Evolutionary conservation across 352 stramenopile genomes (phyloP).

Genomic region (Phytopythium ostracodes): DNA sequence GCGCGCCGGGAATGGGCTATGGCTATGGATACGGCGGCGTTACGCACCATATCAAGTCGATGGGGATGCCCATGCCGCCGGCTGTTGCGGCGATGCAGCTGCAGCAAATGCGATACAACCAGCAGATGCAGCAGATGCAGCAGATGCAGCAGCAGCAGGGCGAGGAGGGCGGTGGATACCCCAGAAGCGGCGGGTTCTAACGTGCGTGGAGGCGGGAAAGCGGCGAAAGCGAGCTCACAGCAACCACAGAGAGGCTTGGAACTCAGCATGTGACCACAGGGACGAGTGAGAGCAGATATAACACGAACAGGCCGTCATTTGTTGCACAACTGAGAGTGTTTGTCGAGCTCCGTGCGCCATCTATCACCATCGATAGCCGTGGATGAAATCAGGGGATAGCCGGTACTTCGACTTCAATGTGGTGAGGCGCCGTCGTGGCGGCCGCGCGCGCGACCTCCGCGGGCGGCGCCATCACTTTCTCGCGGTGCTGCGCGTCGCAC

Average conservation of each 20-base stretch:
- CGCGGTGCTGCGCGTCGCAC: conserved; percentile 39
- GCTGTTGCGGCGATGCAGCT: conserved; percentile 2
- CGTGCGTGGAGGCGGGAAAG: neutral
- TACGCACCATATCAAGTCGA: neutral
- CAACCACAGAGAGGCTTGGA: neutral
- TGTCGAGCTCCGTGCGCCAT: neutral
- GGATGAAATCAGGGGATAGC: conserved; percentile 7
- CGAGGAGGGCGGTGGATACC: neutral
- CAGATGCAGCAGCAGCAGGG: conserved; percentile 1
- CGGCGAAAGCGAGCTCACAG: neutral
- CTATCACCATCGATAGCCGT: neutral
- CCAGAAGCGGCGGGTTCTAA: neutral
- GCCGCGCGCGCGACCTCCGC: conserved; percentile 13
- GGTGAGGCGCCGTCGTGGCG: conserved; percentile 28
- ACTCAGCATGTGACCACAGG: neutral
- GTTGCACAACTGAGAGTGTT: neutral
- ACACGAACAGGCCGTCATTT: neutral
- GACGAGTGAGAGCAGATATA: neutral
- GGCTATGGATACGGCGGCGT: neutral
- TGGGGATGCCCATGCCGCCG: neutral
- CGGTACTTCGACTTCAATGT: conserved; percentile 63
- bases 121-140: conserved; percentile 9
- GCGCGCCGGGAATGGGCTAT: conserved; percentile 2
- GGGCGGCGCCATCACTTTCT: conserved; percentile 30
- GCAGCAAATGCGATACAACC: conserved; percentile 12